Conservation (phyloP, 2,329 filamentous ascomycete genomes). For the Colletotrichum costaricense region DNA sequence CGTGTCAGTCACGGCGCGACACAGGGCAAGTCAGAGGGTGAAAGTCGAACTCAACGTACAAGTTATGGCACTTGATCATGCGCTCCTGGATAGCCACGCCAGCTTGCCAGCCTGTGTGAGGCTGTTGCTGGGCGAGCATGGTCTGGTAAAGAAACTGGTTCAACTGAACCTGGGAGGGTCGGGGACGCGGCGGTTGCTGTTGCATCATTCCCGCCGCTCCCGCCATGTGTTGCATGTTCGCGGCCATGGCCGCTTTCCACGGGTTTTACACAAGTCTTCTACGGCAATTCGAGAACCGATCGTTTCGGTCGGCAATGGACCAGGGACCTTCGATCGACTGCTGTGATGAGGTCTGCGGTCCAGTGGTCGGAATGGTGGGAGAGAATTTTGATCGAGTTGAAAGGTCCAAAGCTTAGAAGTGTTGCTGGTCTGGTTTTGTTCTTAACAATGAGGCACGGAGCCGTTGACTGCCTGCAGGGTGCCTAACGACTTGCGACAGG, state of each 20-base stretch:
- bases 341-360: slow-evolving; percentile 12
- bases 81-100: slow-evolving; percentile 52
- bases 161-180: slow-evolving; percentile 46
- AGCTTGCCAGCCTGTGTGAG: slow-evolving; percentile 53
- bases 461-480: slow-evolving; percentile 43
- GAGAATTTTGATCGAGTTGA: background rate
- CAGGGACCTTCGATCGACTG: slow-evolving; percentile 14
- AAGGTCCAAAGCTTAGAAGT: background rate
- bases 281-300: background rate
- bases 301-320: slow-evolving; percentile 21
- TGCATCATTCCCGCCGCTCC: slow-evolving; percentile 58
- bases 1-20: slow-evolving; percentile 24
- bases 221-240: slow-evolving; percentile 69
- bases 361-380: background rate
- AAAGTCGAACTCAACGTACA: slow-evolving; percentile 47
- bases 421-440: background rate
- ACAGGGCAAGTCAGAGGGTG: background rate
- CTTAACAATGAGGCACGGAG: slow-evolving; percentile 37
- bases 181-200: slow-evolving; percentile 48
- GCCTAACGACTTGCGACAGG: slow-evolving; percentile 45
- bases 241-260: slow-evolving; percentile 65
- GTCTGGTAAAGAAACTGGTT: slow-evolving; percentile 54
- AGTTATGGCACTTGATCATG: slow-evolving; percentile 53
- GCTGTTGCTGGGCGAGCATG: slow-evolving; percentile 47
- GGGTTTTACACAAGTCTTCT: slow-evolving; percentile 33